Evolutionary conservation across 78 protist genomes (phyloP), one percentile per base, ranked within the genome.

Genomic region (Dictyostelium intermedium): DNA sequence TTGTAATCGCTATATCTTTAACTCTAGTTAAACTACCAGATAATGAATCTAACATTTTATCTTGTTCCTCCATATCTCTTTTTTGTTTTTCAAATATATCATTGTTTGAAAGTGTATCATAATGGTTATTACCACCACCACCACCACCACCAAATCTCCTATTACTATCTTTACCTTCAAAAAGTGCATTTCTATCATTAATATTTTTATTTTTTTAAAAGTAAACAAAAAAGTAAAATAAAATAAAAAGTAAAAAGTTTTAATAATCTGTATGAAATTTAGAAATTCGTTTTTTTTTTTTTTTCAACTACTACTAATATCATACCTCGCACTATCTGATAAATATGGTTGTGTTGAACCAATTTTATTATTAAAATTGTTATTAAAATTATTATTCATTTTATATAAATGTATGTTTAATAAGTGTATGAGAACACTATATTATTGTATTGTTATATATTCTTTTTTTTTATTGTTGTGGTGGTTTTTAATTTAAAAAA

Each of bases 301-400:
- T 50, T 16, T 50, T 8, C 10, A 9, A 25, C n/a, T 63, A 1
- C 5, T 63, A 35, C 3, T 35, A 23, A 83, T n/a, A 3, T 9
- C 25, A 6, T 79, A 87, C 93, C 83, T 87, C 66, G 93, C 93
- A 87, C 37, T 50, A 20, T 87, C 79, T 60, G 93, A 87, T 30
- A 87, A 27, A 66, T 87, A 87, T 18, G 86, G 81, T 37, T 43
- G 27, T 14, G 63, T 63, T 2, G 83, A 45, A 20, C 50, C 79
- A 27, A 76, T 84, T 87, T 56, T 86, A 86, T 77, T 61, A 69
- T 61, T 82, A 72, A 27, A n/a, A n/a, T 30, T 66, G 35, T 20
- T 73, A 73, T 73, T 73, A 18, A 34, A 72, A 72, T 18, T 73
- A 35, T 34, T 34, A 8, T 13, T 39, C 43, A 39, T 39, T 34